These are phyloP conservation scores for Saccharomyces hybrid DNA, from an alignment of 1,139 yeast genomes.

Conservation along the genomic window DNA sequence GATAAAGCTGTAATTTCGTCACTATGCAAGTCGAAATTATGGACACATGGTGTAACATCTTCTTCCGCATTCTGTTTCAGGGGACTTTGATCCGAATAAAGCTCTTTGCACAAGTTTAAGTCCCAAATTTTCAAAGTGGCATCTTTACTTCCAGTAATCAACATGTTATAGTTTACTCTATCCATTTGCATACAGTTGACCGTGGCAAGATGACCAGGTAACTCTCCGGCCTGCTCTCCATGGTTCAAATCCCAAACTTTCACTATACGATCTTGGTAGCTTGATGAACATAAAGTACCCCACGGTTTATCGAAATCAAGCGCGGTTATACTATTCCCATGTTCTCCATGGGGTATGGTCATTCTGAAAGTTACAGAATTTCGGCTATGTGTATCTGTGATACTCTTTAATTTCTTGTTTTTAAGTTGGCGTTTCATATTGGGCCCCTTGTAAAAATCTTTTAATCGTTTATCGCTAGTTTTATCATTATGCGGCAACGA, in stretches of 20 bases:
- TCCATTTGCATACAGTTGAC: conserved; percentile 52
- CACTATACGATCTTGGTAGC: conserved; percentile 67
- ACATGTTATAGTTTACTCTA: conserved; percentile 34
- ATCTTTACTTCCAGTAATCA: conserved; percentile 58
- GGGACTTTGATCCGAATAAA: conserved; percentile 22
- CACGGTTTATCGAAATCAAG: conserved; percentile 63
- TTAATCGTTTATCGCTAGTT: background rate
- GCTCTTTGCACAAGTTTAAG: conserved; percentile 29
- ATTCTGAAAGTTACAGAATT: background rate
- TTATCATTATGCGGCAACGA: background rate
- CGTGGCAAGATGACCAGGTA: conserved; percentile 49
- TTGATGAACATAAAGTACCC: conserved; percentile 66
- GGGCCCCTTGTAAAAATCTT: background rate
- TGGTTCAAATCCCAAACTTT: conserved; percentile 72
- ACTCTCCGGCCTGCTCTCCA: conserved; percentile 41
- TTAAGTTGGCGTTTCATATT: background rate
- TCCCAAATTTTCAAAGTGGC: conserved; percentile 58
- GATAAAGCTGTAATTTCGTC: conserved; percentile 58
- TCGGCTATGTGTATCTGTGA: conserved; percentile 35
- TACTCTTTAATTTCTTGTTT: conserved; percentile 5
- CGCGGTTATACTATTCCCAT: conserved; percentile 43
- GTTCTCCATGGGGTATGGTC: conserved; percentile 34
- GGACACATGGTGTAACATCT: conserved; percentile 29
- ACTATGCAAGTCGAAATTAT: conserved; percentile 53
- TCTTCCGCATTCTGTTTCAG: background rate